Evolutionary conservation across 1,139 yeast genomes (phyloP).

Genomic region (Blastobotrys petasosporus): DNA sequence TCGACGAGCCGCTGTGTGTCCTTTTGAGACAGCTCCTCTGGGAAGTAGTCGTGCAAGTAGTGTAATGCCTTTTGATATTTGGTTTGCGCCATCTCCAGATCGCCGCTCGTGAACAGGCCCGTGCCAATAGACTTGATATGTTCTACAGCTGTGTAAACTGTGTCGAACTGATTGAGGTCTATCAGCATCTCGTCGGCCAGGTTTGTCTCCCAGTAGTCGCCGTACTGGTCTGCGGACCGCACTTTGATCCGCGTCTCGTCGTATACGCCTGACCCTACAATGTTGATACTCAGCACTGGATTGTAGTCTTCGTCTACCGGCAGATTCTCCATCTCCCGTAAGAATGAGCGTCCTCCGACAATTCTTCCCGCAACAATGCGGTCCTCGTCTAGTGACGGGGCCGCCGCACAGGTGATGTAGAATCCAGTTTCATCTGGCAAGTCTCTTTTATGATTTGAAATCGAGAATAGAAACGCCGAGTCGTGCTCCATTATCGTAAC

Average conservation of each 20-base stretch:
- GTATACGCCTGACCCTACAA: conserved; percentile 69
- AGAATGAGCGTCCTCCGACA: conserved; percentile 69
- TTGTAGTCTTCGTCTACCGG: conserved; percentile 60
- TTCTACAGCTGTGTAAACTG: conserved; percentile 61
- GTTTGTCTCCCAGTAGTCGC: conserved; percentile 75
- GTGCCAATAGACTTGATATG: conserved; percentile 78
- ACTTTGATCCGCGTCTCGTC: conserved; percentile 45
- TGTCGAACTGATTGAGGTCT: conserved; percentile 51
- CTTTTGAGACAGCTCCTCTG: conserved; percentile 43
- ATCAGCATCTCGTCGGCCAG: conserved; percentile 66
- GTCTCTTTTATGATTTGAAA: conserved; percentile 69
- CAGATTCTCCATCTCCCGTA: conserved; percentile 64
- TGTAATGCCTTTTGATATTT: conserved; percentile 68
- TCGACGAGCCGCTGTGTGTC: conserved; percentile 38
- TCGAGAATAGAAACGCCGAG: conserved; percentile 78
- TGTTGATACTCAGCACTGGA: conserved; percentile 59
- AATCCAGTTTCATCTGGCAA: conserved; percentile 91
- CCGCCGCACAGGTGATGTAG: conserved; percentile 68
- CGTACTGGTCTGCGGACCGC: conserved; percentile 60
- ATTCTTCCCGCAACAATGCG: conserved; percentile 94
- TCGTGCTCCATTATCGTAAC: conserved; percentile 71
- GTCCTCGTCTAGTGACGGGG: conserved; percentile 80
- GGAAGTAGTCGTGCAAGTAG: conserved; percentile 66
- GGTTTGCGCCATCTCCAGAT: conserved; percentile 47
- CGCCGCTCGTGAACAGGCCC: conserved; percentile 58